Conservation (phyloP, 208 protist species). For the Zelonia costaricensis region DNA sequence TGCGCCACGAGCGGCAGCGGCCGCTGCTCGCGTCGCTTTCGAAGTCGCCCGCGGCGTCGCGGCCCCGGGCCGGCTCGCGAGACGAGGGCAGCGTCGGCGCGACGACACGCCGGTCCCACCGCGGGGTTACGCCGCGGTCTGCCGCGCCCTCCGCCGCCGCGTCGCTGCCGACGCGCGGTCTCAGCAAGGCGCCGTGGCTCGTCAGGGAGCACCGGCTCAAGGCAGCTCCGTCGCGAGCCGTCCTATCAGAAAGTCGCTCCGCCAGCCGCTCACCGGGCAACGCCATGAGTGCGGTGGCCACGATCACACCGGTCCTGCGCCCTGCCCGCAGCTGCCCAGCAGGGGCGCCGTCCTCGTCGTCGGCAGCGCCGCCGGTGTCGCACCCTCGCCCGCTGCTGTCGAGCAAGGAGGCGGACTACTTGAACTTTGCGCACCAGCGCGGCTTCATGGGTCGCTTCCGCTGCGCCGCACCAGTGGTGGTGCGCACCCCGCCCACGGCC, state of each 20-base stretch:
- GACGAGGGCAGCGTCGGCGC: not conserved
- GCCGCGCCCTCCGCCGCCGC: not conserved
- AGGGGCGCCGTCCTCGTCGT: not conserved
- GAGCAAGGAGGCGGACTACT: conserved; percentile 22
- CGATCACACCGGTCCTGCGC: too few species aligned
- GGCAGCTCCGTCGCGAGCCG: too few species aligned
- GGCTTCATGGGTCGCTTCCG: conserved; percentile 39
- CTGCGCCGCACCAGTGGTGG: conserved; percentile 39
- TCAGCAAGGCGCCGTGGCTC: too few species aligned
- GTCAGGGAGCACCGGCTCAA: too few species aligned
- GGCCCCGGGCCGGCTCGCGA: not conserved
- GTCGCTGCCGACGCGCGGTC: too few species aligned
- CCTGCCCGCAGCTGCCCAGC: not conserved
- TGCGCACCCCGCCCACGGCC: conserved; percentile 19
- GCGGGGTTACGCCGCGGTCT: conserved; percentile 3
- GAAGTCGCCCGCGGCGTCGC: not conserved
- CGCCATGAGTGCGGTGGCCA: too few species aligned
- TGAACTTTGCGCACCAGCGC: conserved; percentile 18
- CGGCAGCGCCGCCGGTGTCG: not conserved
- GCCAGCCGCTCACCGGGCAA: too few species aligned
- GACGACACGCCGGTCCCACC: not conserved
- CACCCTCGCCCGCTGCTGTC: conserved; percentile 7
- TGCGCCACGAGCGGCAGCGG: not conserved
- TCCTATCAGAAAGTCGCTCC: too few species aligned
- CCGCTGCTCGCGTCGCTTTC: too few species aligned